phyloP scores from a whole-genome alignment of 2,329 filamentous ascomycete genomes.

The Colletotrichum sp. region DNA sequence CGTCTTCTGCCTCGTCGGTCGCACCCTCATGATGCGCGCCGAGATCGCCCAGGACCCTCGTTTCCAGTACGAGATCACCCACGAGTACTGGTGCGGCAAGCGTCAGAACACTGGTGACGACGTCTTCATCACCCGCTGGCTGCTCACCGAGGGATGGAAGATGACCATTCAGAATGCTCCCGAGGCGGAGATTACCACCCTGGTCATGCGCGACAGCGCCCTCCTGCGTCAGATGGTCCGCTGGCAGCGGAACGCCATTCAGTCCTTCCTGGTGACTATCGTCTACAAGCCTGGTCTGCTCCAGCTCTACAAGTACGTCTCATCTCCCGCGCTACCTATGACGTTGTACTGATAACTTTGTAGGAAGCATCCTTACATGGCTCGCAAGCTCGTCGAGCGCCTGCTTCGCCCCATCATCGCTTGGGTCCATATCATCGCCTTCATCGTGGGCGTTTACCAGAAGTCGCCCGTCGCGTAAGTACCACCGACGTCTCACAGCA shows the following conservation, averaged over 20 bases:
- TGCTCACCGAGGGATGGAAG: constrained; percentile 28
- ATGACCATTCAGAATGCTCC: constrained; percentile 28
- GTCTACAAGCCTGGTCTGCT: constrained; percentile 4
- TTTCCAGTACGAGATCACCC: constrained; percentile 26
- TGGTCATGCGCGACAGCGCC: constrained; percentile 19
- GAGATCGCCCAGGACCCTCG: constrained; percentile 25
- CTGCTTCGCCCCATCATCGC: constrained; percentile 4
- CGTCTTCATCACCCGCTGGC: constrained; percentile 31
- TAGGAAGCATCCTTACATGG: constrained; percentile 17
- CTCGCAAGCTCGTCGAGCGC: constrained; percentile 21
- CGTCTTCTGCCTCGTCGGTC: constrained; percentile 31
- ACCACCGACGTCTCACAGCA: rapidly evolving
- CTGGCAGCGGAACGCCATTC: constrained; percentile 27
- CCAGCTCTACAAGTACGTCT: background rate
- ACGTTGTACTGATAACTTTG: background rate
- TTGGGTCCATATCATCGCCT: constrained; percentile 7
- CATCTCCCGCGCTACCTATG: rapidly evolving
- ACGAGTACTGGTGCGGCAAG: constrained; percentile 26
- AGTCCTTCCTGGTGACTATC: background rate
- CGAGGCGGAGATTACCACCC: constrained; percentile 27
- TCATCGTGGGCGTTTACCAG: background rate
- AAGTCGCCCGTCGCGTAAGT: constrained; percentile 3
- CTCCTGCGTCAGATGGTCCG: constrained; percentile 27
- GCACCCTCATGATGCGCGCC: constrained; percentile 30
- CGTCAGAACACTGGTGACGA: constrained; percentile 30